phyloP scores from a whole-genome alignment of 179 eudicot species.

The Beta macrorhiza region DNA sequence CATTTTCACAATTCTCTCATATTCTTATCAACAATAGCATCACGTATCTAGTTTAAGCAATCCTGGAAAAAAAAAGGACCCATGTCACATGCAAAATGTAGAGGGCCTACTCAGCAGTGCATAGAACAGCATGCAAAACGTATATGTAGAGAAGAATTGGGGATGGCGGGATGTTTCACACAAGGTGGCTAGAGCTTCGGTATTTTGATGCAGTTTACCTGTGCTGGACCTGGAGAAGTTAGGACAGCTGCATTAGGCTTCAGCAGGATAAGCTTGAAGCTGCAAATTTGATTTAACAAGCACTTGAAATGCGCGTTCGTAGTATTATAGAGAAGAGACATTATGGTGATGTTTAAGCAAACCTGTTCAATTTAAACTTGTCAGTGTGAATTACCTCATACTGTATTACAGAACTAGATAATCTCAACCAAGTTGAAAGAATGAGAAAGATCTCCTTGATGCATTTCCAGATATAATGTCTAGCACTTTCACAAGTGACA shows the following conservation, averaged over 20 bases:
- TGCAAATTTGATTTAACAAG: conserved; percentile 46
- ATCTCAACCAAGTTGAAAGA: background rate
- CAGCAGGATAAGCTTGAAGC: conserved; percentile 41
- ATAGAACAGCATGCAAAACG: background rate
- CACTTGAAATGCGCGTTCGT: conserved; percentile 56
- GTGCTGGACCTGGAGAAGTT: conserved; percentile 57
- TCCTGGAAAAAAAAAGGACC: background rate
- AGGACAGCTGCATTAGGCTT: conserved; percentile 56
- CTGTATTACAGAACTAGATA: background rate
- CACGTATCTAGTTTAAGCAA: background rate
- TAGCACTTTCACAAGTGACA: background rate
- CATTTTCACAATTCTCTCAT: no score
- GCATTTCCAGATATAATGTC: background rate
- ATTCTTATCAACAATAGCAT: background rate
- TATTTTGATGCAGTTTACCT: conserved; percentile 33
- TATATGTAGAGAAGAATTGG: background rate
- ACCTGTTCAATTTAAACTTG: conserved; percentile 44
- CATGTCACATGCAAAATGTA: no score
- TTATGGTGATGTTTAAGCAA: conserved; percentile 47
- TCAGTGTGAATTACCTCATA: background rate
- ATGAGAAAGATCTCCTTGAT: background rate
- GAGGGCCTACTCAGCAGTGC: background rate
- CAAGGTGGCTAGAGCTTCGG: background rate
- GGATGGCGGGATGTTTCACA: background rate
- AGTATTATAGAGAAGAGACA: conserved; percentile 57